Evolutionary conservation across 768 basidiomycete species (phyloP).

Genomic region (Boletus subcaerulescens): DNA sequence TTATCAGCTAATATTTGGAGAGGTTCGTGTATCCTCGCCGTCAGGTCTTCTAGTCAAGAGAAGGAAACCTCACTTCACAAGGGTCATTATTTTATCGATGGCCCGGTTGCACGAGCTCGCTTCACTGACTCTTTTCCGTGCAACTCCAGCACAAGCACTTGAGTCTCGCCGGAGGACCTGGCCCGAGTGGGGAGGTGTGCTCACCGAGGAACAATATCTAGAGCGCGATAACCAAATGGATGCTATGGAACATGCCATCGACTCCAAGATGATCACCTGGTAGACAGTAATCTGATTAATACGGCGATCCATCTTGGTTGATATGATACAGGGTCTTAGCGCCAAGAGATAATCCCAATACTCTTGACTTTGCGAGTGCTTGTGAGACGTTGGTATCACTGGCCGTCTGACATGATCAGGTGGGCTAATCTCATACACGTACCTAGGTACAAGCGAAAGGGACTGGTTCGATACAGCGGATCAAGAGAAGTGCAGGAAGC

Average conservation of each 20-base stretch:
- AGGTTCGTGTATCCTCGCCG: too few species aligned
- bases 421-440: too few species aligned
- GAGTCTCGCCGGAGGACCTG: slow-evolving; percentile 33
- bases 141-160: slow-evolving; percentile 32
- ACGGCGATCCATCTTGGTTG: neutral
- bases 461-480: too few species aligned
- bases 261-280: slow-evolving; percentile 51
- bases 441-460: too few species aligned
- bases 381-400: slow-evolving; percentile 1
- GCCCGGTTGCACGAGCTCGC: neutral
- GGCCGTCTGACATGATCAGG: neutral
- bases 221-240: slow-evolving; percentile 41
- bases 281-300: slow-evolving; percentile 16
- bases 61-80: neutral
- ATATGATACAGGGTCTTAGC: slow-evolving; percentile 45
- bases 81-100: neutral
- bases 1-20: too few species aligned
- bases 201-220: slow-evolving; percentile 45
- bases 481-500: too few species aligned
- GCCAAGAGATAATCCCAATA: slow-evolving; percentile 44
- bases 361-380: slow-evolving; percentile 7
- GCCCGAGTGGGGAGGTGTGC: slow-evolving; percentile 42
- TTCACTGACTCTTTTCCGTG: slow-evolving; percentile 40
- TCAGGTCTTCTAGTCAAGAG: too few species aligned
- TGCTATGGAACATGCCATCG: slow-evolving; percentile 39